Evolutionary conservation across 257 asterid genomes (phyloP).

Genomic region (Fraxinus excelsior): DNA sequence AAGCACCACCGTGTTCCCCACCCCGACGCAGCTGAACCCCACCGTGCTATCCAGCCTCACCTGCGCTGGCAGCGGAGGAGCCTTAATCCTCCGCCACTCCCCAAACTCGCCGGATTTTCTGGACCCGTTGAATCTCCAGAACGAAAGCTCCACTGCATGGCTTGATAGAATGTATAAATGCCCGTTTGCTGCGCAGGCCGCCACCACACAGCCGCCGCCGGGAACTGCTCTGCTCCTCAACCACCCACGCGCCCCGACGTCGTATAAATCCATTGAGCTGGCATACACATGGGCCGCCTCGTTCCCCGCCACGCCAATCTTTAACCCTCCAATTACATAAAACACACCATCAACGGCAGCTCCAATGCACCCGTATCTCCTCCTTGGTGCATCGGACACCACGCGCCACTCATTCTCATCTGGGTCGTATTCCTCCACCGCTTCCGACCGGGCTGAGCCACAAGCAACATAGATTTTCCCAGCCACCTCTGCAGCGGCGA

Average conservation of each 20-base stretch:
- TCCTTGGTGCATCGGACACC: constrained; percentile 58
- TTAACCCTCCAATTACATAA: constrained; percentile 72
- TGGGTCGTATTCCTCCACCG: constrained; percentile 85
- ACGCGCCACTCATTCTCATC: constrained; percentile 61
- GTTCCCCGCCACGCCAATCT: constrained; percentile 47
- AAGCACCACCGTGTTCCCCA: constrained; percentile 64
- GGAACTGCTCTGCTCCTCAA: constrained; percentile 69
- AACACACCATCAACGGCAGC: constrained; percentile 74
- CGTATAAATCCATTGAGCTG: constrained; percentile 81
- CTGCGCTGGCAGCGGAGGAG: constrained; percentile 87
- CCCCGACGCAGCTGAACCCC: constrained; percentile 75
- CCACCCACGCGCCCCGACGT: constrained; percentile 66
- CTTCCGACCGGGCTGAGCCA: constrained; percentile 58
- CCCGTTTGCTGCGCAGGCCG: constrained; percentile 65
- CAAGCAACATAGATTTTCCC: constrained; percentile 80
- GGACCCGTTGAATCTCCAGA: constrained; percentile 68
- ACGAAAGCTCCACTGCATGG: constrained; percentile 89
- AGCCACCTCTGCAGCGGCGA: constrained; percentile 66
- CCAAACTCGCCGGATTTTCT: constrained; percentile 51
- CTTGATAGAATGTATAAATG: constrained; percentile 64
- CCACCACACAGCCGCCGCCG: constrained; percentile 88
- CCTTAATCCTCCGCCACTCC: constrained; percentile 67
- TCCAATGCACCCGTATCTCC: constrained; percentile 80
- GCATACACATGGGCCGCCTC: constrained; percentile 63
- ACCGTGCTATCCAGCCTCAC: constrained; percentile 79